Percentiles rank a stretch among this genome's conserved stretches.
These are phyloP conservation scores for Carallia brachiata DNA, from an alignment of 345 rosid species.

Conservation along the genomic window DNA sequence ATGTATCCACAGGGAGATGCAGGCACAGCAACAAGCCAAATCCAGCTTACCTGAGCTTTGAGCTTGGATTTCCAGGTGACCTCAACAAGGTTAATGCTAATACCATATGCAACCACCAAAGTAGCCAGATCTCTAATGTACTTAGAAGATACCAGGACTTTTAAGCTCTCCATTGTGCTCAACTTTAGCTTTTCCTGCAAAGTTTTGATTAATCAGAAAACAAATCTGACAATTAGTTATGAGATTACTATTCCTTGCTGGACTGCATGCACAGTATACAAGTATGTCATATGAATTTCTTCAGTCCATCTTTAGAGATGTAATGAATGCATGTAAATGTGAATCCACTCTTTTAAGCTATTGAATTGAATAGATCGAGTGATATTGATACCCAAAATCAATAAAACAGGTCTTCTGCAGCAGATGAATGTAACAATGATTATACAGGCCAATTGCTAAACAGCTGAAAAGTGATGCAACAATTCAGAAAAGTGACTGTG, in stretches of 20 bases:
- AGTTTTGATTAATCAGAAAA: neutral
- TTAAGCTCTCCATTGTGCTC: slow-evolving; percentile 97
- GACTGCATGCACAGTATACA: neutral
- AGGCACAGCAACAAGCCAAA: neutral
- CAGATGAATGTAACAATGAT: no score
- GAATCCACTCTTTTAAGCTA: no score
- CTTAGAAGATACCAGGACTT: slow-evolving; percentile 81
- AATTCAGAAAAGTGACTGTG: no score
- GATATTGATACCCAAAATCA: no score
- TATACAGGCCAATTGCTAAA: no score
- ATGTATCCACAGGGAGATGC: neutral
- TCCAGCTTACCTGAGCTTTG: slow-evolving; percentile 80
- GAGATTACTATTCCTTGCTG: neutral
- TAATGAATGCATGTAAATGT: neutral
- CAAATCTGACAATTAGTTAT: neutral
- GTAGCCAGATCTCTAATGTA: slow-evolving; percentile 95
- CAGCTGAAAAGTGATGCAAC: no score
- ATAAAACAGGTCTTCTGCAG: no score
- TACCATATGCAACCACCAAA: slow-evolving; percentile 96
- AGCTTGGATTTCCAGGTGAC: slow-evolving; percentile 99
- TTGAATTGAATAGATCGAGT: no score
- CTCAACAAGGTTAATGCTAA: slow-evolving; percentile 94
- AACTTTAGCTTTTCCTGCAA: slow-evolving; percentile 81
- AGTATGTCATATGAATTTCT: neutral
- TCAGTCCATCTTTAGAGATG: neutral